Base-by-base conservation (phyloP, 352 stramenopile genomes). In the Plasmopara viticola region DNA sequence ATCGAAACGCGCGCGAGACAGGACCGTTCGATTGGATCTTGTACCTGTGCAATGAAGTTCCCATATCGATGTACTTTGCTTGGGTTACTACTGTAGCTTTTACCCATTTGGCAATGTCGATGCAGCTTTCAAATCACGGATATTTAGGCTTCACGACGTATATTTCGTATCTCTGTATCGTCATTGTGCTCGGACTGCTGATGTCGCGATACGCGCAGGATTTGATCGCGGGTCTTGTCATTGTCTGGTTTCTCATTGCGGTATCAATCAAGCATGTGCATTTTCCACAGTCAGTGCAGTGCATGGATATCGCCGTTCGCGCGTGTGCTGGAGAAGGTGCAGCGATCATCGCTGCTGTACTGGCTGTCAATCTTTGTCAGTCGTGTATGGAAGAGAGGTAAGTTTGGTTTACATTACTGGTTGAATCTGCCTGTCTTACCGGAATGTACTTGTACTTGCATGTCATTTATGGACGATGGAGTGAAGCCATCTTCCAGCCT, bases 21-120 rank as follows among this genome's bases (percentile, higher is more conserved):
- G 60, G 55, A 7, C 60, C 46, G 12, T 76, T 83, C 48, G 72
- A 87, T 51, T 90, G 80, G 80, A 58, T 66, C n/a, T 37, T 73
- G 28, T 89, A 89, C 61, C 29, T 85, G 33, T 89, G 78, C 66
- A 88, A 83, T 42, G 76, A 89, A 48, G 53, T 89, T 15, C 74
- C 81, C 10, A 78, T 89, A 55, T 78, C 78, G 8, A 58, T 83
- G 57, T 91, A 91, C 63, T 87, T 91, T 64, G 73, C 69, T 8
- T 91, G 80, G 80, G 76, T 91, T 44, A 89, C 78, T 0, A 78
- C 70, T 37, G 58, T 75, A 9, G 74, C 76, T 42, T 84, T 88
- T 48, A 77, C 72, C 9, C 65, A 89, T 35, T 31, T 89, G 17
- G 76, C 80, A 20, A 84, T 89, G 66, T 64, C 76, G 25, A 72